These are phyloP conservation scores for Penicillium sumatraense DNA, from an alignment of 2,329 filamentous ascomycete genomes.

Conservation along the genomic window DNA sequence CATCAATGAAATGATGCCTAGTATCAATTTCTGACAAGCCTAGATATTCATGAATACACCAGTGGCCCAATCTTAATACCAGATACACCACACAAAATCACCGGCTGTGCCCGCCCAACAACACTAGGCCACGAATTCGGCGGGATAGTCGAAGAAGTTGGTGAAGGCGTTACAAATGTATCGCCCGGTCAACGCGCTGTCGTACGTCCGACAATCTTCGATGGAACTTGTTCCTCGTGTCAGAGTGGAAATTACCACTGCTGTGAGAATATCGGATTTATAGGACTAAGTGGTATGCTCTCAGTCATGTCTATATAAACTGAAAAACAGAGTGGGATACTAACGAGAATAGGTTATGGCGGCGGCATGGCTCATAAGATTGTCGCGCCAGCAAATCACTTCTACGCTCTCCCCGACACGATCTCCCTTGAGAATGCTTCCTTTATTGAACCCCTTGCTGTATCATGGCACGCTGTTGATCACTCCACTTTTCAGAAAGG, in stretches of 20 bases:
- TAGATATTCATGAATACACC: slow-evolving; percentile 58
- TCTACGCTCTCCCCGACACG: slow-evolving; percentile 30
- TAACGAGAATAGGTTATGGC: slow-evolving; percentile 18
- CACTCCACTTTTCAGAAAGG: slow-evolving; percentile 52
- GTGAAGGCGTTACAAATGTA: slow-evolving; percentile 52
- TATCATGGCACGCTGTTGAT: slow-evolving; percentile 67
- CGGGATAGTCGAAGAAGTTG: slow-evolving; percentile 63
- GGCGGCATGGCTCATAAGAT: slow-evolving; percentile 34
- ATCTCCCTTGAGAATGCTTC: slow-evolving; percentile 41
- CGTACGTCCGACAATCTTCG: slow-evolving; percentile 64
- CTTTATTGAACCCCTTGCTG: slow-evolving; percentile 65
- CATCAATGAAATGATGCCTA: no score
- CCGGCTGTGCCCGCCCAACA: slow-evolving; percentile 61
- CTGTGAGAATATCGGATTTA: slow-evolving; percentile 61
- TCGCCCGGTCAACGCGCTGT: slow-evolving; percentile 61
- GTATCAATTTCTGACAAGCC: slow-evolving; percentile 1
- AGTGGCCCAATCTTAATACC: slow-evolving; percentile 56
- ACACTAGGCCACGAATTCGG: slow-evolving; percentile 68
- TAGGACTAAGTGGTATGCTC: slow-evolving; percentile 51
- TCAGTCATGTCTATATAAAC: neutral
- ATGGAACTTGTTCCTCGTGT: slow-evolving; percentile 61
- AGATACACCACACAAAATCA: slow-evolving; percentile 58
- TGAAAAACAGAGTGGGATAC: neutral
- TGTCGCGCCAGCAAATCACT: slow-evolving; percentile 30
- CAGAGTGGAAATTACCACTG: slow-evolving; percentile 58